phyloP scores from a whole-genome alignment of 1,284 basidiomycete genomes.

The Kalmanozyma brasiliensis region DNA sequence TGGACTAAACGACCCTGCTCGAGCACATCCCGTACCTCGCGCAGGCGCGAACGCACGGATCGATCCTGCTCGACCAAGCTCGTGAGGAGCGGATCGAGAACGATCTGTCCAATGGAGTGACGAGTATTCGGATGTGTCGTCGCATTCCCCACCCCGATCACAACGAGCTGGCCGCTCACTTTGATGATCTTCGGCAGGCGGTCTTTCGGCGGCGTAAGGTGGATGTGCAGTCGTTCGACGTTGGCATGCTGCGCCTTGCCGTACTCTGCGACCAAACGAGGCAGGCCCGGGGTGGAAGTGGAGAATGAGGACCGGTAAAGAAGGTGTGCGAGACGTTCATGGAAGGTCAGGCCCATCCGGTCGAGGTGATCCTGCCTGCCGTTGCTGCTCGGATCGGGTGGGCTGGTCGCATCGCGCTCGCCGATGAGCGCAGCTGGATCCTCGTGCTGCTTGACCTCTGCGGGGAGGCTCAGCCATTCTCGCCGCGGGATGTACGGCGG shows the following conservation, averaged over 20 bases:
- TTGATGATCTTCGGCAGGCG: slow-evolving; percentile 11
- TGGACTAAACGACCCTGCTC: neutral
- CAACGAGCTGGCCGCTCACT: slow-evolving; percentile 16
- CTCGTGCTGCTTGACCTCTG: slow-evolving; percentile 32
- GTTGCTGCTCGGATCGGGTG: neutral
- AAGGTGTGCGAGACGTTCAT: slow-evolving; percentile 23
- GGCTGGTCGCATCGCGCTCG: slow-evolving; percentile 10
- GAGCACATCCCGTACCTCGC: slow-evolving; percentile 1
- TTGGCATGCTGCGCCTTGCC: slow-evolving; percentile 36
- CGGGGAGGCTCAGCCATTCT: slow-evolving; percentile 19
- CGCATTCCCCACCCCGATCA: slow-evolving; percentile 37
- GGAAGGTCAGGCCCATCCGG: slow-evolving; percentile 24
- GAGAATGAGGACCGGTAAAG: slow-evolving; percentile 23
- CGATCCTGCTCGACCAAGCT: slow-evolving; percentile 9
- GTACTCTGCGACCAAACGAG: slow-evolving; percentile 37
- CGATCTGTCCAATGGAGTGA: slow-evolving; percentile 40
- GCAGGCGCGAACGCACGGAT: neutral
- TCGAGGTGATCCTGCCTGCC: slow-evolving; percentile 13
- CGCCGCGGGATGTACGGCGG: slow-evolving; percentile 43
- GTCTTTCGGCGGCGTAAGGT: slow-evolving; percentile 8
- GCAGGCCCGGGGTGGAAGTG: neutral
- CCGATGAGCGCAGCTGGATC: slow-evolving; percentile 42
- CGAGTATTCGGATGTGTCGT: slow-evolving; percentile 42
- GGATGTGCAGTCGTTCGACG: slow-evolving; percentile 16
- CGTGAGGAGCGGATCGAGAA: slow-evolving; percentile 21